A percentile compares a stretch with the other conserved stretches of the same genome.
These are phyloP conservation scores for Fusarium chuoi DNA, from an alignment of 2,329 filamentous ascomycete species.

Conservation along the genomic window DNA sequence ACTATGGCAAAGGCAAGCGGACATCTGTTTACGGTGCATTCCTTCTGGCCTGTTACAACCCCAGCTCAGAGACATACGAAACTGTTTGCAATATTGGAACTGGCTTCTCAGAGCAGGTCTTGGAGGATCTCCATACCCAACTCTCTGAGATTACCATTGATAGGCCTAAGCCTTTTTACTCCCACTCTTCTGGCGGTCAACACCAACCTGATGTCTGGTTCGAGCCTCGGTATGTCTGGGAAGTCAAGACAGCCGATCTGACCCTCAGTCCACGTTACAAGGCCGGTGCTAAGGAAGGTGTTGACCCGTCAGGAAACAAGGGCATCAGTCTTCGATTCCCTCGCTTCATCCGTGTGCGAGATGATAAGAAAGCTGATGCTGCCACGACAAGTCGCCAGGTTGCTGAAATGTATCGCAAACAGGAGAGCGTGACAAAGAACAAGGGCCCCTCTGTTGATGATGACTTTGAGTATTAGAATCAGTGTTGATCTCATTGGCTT, in stretches of 20 bases:
- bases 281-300: constrained; percentile 84
- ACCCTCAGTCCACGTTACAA: constrained; percentile 93
- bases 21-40: constrained; percentile 97
- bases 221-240: constrained; percentile 94
- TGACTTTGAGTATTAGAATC: constrained; percentile 89
- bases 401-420: constrained; percentile 95
- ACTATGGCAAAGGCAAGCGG: constrained; percentile 93
- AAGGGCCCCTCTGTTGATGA: constrained; percentile 92
- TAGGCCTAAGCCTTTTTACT: constrained; percentile 92
- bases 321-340: constrained; percentile 93
- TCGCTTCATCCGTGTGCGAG: constrained; percentile 87
- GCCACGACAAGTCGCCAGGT: constrained; percentile 87
- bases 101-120: constrained; percentile 91
- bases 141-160: constrained; percentile 86
- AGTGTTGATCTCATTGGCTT: background rate
- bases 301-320: constrained; percentile 75
- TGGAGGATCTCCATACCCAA: constrained; percentile 84
- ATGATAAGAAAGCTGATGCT: constrained; percentile 95
- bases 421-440: constrained; percentile 88
- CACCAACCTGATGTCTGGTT: constrained; percentile 99
- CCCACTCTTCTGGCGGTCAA: constrained; percentile 83
- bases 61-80: constrained; percentile 83
- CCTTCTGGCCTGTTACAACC: constrained; percentile 92
- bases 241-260: constrained; percentile 95
- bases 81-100: constrained; percentile 99